Evolutionary conservation across 2,329 filamentous ascomycete species (phyloP), one percentile per base, ranked within the genome.

Genomic region (Verticillium nonalfalfae): DNA sequence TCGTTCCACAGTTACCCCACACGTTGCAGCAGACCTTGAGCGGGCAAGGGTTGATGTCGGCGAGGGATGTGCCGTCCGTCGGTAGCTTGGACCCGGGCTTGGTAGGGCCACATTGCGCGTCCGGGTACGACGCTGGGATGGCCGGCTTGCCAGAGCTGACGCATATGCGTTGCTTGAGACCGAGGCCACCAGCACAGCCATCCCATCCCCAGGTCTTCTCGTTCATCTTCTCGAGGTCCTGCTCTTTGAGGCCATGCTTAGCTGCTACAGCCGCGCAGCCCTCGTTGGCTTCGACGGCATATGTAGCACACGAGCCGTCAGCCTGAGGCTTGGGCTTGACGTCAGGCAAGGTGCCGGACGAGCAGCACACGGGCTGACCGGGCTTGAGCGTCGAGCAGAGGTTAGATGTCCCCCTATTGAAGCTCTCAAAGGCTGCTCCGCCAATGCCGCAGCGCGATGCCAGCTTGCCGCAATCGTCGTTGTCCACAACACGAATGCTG

Each of bases 1-100:
- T 78, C 1, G 72, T 72, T 5, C 79, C 80, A 31, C 80, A 83
- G 57, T 78, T 72, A 0, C 79, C 80, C 70, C 76, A 78, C 45
- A 72, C 68, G 61, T 76, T 65, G 62, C 71, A 71, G 62, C 69
- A 72, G 9, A 67, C 66, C 4, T 72, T 71, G 0, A 73, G 62
- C 1, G 67, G 69, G 33, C 72, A 74, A 0, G 68, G 70, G 56
- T 71, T 74, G n/a, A 50, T 21, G 18, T 50, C 45, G 6, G 45
- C n/a, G n/a, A 50, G n/a, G 10, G n/a, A 18, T 21, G n/a, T 21
- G 9, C 45, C 45, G 18, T 50, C 45, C 9, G 45, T 50, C n/a
- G 45, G 45, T 5, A 18, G 18, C 45, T 50, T 50, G 9, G 45
- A 50, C 15, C 45, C 45, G 9, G 45, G 45, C 45, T 50, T 50